Evolutionary conservation across 1,284 basidiomycete genomes (phyloP), one percentile per base, ranked within the genome.

Genomic region (Melanopsichium pennsylvanicum): DNA sequence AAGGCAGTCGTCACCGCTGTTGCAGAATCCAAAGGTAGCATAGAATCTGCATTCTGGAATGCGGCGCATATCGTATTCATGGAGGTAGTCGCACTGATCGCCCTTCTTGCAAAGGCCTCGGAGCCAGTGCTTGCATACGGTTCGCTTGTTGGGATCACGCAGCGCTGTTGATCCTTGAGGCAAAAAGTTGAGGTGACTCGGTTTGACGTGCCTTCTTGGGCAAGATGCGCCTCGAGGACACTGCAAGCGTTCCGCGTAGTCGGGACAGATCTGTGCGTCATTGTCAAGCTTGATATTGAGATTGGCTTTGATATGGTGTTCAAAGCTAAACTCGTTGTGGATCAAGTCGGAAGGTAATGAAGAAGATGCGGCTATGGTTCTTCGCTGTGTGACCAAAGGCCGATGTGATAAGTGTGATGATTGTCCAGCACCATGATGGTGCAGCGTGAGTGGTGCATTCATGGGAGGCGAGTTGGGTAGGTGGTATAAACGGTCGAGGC

Each of bases 31-130:
- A 79, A 93, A 95, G 82, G 96, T 96, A 57, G 92, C 92, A 81
- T 89, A 98, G 92, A 94, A 97, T 87, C 94, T 92, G 81, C 96
- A 98, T 81, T 97, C 92, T n/a, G 96, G 96, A 92, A 98, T 98
- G 55, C 92, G 90, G 70, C 95, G 85, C 58, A 98, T 86, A 81
- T 98, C 97, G 84, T 97, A 98, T 84, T 98, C 96, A 83, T 99
- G 96, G 80, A 98, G 86, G 83, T 98, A 98, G 84, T 98, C 96
- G 84, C 96, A 99, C 36, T 90, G 89, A 80, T 96, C 92, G 54
- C 93, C 95, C 82, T 98, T 98, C 84, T 98, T 98, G 84, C 96
- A 98, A 34, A 98, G 85, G 23, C 96, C 96, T 61, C 96, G 87
- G 27, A 99, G 87, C 92, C 95, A 99, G 84, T 98, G 96, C 84